Evolutionary conservation across 2,329 filamentous ascomycete genomes (phyloP).

Genomic region (Tolypocladium amazonense): DNA sequence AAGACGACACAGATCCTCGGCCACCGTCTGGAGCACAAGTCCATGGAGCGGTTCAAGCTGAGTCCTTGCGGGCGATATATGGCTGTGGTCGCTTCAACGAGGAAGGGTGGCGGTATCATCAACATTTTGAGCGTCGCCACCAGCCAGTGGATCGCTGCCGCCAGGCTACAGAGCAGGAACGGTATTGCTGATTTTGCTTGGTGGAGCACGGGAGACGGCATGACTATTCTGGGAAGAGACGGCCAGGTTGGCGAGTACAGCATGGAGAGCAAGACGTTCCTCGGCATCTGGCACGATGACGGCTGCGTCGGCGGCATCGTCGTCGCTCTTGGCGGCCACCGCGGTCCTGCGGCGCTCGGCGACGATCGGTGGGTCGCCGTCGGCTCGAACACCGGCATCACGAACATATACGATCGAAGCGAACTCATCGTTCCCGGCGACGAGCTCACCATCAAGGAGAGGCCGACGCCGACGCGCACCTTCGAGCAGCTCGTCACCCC

Average conservation of each 20-base stretch:
- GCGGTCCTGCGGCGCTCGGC: slow-evolving; percentile 52
- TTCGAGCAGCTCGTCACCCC: slow-evolving; percentile 85
- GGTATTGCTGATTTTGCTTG: slow-evolving; percentile 87
- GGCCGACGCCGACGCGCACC: slow-evolving; percentile 60
- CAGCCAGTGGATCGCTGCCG: slow-evolving; percentile 79
- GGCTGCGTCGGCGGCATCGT: slow-evolving; percentile 80
- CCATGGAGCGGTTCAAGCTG: slow-evolving; percentile 83
- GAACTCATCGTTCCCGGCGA: slow-evolving; percentile 38
- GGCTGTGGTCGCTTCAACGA: slow-evolving; percentile 67
- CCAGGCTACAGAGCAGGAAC: slow-evolving; percentile 68
- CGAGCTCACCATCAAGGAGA: slow-evolving; percentile 45
- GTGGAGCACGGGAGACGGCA: slow-evolving; percentile 76
- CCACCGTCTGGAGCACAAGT: slow-evolving; percentile 70
- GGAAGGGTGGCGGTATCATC: slow-evolving; percentile 79
- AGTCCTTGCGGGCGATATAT: slow-evolving; percentile 82
- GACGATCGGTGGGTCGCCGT: slow-evolving; percentile 83
- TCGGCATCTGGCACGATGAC: slow-evolving; percentile 82
- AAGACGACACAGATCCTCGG: slow-evolving; percentile 70
- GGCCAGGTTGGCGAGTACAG: slow-evolving; percentile 89
- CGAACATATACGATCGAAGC: slow-evolving; percentile 85
- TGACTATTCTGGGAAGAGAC: slow-evolving; percentile 74
- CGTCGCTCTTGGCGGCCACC: slow-evolving; percentile 63
- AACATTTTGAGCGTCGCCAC: slow-evolving; percentile 74
- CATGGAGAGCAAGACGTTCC: slow-evolving; percentile 53
- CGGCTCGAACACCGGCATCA: slow-evolving; percentile 76